phyloP scores from a whole-genome alignment of 768 basidiomycete genomes.

The Calvatia gigantea region DNA sequence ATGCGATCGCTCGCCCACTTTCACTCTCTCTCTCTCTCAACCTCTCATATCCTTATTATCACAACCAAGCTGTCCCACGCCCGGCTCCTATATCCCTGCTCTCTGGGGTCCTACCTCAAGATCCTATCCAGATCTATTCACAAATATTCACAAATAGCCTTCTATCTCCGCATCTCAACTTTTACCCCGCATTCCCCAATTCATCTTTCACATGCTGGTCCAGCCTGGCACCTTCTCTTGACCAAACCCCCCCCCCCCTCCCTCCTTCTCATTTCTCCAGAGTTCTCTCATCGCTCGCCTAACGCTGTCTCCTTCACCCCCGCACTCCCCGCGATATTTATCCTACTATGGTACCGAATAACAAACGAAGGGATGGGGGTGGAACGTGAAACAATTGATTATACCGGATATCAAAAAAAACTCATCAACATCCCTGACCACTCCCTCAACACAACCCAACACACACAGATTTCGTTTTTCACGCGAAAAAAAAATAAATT shows the following conservation, averaged over 20 bases:
- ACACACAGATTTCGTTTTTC: too few species aligned
- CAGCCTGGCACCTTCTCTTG: background rate
- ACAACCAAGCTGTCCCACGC: too few species aligned
- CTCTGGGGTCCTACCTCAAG: constrained; percentile 5
- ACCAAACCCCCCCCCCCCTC: background rate
- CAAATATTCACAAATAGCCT: constrained; percentile 8
- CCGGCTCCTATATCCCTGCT: background rate
- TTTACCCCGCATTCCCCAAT: constrained; percentile 8
- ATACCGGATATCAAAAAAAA: too few species aligned
- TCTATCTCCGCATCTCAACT: constrained; percentile 7
- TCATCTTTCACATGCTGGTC: constrained; percentile 2
- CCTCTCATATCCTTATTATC: too few species aligned
- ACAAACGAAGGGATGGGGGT: too few species aligned
- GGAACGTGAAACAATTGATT: too few species aligned
- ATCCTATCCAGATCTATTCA: constrained; percentile 5
- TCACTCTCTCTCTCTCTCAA: background rate
- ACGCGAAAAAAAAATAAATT: too few species aligned
- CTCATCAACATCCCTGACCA: too few species aligned
- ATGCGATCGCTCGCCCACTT: background rate
- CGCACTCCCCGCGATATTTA: background rate
- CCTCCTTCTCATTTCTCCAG: background rate
- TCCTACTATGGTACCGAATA: too few species aligned
- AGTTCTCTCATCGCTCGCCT: background rate
- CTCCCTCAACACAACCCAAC: too few species aligned
- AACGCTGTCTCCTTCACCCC: background rate